phyloP scores from a whole-genome alignment of 2,329 filamentous ascomycete genomes.

The Plectosphaerella cucumerina region DNA sequence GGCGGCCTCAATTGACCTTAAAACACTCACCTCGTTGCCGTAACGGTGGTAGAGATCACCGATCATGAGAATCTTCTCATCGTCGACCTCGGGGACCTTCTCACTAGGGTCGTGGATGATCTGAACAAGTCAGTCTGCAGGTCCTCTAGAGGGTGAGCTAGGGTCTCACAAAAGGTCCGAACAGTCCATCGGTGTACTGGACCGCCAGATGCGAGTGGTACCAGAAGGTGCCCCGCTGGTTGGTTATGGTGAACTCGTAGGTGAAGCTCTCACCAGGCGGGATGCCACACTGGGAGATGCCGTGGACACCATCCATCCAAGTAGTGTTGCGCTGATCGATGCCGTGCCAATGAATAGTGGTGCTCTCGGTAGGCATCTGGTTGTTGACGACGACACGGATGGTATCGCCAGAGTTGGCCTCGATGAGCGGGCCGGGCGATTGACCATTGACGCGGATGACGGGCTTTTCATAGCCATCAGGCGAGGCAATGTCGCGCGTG shows the following conservation, averaged over 20 bases:
- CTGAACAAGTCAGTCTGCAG: constrained; percentile 15
- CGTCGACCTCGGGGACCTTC: constrained; percentile 21
- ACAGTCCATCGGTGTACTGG: constrained; percentile 11
- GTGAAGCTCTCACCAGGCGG: constrained; percentile 48
- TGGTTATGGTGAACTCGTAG: constrained; percentile 54
- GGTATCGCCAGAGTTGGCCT: constrained; percentile 39
- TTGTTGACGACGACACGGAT: constrained; percentile 36
- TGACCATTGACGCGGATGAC: constrained; percentile 61
- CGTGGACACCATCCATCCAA: constrained; percentile 62
- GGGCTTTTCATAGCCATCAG: constrained; percentile 50
- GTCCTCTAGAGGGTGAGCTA: not conserved
- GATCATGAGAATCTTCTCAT: constrained; percentile 32
- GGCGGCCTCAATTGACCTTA: too few relatives aligned
- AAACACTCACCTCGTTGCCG: constrained; percentile 22
- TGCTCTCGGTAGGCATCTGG: constrained; percentile 28
- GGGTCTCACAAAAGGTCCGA: constrained; percentile 9
- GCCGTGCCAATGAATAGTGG: constrained; percentile 66
- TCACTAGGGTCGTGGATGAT: constrained; percentile 30
- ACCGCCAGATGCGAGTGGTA: constrained; percentile 50
- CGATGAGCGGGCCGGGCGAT: constrained; percentile 63
- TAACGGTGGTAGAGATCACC: constrained; percentile 34
- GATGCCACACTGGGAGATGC: constrained; percentile 58
- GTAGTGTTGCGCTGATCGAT: constrained; percentile 60
- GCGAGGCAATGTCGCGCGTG: constrained; percentile 43
- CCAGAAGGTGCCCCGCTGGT: constrained; percentile 59